A percentile compares a stretch with the other conserved stretches of the same genome.
phyloP scores from a whole-genome alignment of 1,284 basidiomycete species.

The Cerrena zonata region DNA sequence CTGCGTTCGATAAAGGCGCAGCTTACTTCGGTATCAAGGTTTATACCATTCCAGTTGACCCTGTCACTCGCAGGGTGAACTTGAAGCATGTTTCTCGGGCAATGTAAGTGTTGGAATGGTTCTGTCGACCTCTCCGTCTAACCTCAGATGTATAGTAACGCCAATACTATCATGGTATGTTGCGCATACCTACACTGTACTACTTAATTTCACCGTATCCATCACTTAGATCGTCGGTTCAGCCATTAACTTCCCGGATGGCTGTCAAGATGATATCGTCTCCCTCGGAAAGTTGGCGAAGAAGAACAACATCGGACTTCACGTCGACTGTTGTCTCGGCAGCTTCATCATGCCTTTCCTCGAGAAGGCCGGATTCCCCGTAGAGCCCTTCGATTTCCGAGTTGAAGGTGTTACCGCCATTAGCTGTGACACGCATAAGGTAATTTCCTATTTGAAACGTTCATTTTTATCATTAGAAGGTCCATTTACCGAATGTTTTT shows the following conservation, averaged over 20 bases:
- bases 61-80: slow-evolving; percentile 74
- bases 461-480: neutral
- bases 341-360: slow-evolving; percentile 90
- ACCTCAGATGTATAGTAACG: slow-evolving; percentile 66
- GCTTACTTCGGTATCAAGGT: slow-evolving; percentile 91
- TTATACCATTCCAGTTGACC: slow-evolving; percentile 83
- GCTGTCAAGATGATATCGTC: slow-evolving; percentile 84
- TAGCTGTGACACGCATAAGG: slow-evolving; percentile 90
- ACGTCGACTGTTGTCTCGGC: slow-evolving; percentile 91
- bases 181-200: neutral
- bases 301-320: slow-evolving; percentile 76
- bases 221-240: slow-evolving; percentile 75
- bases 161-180: slow-evolving; percentile 74
- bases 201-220: neutral
- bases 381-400: slow-evolving; percentile 74
- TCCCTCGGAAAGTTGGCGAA: slow-evolving; percentile 75
- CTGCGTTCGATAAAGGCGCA: slow-evolving; percentile 91
- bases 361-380: slow-evolving; percentile 45
- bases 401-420: slow-evolving; percentile 85
- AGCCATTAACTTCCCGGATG: slow-evolving; percentile 88
- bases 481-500: slow-evolving; percentile 1
- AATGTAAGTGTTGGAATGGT: slow-evolving; percentile 54
- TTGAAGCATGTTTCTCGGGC: slow-evolving; percentile 76
- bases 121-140: slow-evolving; percentile 5
- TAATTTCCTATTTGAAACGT: slow-evolving; percentile 26